A percentile compares a stretch with the other conserved stretches of the same genome.
Conservation (phyloP, 2,329 filamentous ascomycete species). For the Thelonectria olida region DNA sequence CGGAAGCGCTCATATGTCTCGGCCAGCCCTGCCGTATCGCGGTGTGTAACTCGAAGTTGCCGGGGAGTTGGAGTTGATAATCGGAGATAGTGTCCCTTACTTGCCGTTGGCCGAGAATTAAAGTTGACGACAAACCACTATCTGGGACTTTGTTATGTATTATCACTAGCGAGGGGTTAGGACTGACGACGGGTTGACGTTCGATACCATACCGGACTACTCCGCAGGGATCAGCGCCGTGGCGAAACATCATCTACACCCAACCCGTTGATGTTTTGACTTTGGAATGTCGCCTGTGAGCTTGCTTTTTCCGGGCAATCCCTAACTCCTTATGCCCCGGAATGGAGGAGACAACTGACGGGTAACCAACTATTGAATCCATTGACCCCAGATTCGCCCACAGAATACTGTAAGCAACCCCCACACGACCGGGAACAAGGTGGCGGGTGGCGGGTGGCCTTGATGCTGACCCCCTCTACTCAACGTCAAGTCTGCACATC, state of each 20-base stretch:
- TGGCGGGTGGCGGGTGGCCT: too few species aligned
- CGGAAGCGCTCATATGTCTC: neutral
- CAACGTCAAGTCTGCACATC: neutral
- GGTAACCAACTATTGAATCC: neutral
- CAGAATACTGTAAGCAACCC: neutral
- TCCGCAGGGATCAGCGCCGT: conserved; percentile 1
- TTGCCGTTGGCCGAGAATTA: neutral
- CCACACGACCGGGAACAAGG: conserved; percentile 11
- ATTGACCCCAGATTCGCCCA: conserved; percentile 1
- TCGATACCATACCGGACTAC: neutral
- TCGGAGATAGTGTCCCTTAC: neutral
- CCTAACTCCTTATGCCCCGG: neutral
- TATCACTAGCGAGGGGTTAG: neutral
- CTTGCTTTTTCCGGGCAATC: too few species aligned
- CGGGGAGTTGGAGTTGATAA: neutral
- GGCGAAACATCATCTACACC: conserved; percentile 2
- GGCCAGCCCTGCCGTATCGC: neutral
- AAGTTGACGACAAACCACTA: neutral
- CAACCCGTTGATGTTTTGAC: neutral
- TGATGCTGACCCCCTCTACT: neutral
- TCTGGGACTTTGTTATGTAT: neutral
- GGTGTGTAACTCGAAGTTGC: neutral
- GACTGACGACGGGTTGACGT: neutral
- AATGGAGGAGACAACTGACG: neutral
- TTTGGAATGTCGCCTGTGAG: neutral